phyloP scores from a whole-genome alignment of 2,329 filamentous ascomycete species.

The Claviceps pusilla region DNA sequence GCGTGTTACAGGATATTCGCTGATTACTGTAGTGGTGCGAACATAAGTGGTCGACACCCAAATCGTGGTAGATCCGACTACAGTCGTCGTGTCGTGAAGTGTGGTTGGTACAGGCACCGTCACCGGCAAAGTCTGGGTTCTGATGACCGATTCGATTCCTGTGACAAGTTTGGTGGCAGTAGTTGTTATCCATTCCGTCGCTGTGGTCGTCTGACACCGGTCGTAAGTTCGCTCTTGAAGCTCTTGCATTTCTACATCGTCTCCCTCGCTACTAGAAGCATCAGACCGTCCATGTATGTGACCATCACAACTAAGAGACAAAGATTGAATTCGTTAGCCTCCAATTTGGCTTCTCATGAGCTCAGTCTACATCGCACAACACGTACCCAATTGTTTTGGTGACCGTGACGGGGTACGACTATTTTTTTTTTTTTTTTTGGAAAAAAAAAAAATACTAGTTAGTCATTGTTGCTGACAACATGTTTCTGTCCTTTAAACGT shows the following conservation, averaged over 20 bases:
- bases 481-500: neutral
- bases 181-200: constrained; percentile 11
- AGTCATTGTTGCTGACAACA: neutral
- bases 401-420: constrained; percentile 13
- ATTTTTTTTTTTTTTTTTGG: too few species aligned
- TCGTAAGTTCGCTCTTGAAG: constrained; percentile 1
- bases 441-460: constrained; percentile 2
- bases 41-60: constrained; percentile 8
- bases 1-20: constrained; percentile 7
- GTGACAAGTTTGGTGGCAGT: constrained; percentile 8
- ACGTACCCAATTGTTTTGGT: constrained; percentile 8
- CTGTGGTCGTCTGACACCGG: constrained; percentile 8
- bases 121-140: constrained; percentile 6
- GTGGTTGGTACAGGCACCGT: constrained; percentile 6
- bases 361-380: neutral
- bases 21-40: constrained; percentile 5
- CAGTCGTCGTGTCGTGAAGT: constrained; percentile 2
- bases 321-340: neutral
- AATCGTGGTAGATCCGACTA: constrained; percentile 6
- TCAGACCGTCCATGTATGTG: neutral
- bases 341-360: neutral
- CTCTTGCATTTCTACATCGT: neutral
- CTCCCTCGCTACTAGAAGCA: neutral
- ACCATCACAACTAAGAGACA: neutral
- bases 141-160: constrained; percentile 3